Conservation (phyloP, 352 stramenopile species). For the Blastocystis hominis region DNA sequence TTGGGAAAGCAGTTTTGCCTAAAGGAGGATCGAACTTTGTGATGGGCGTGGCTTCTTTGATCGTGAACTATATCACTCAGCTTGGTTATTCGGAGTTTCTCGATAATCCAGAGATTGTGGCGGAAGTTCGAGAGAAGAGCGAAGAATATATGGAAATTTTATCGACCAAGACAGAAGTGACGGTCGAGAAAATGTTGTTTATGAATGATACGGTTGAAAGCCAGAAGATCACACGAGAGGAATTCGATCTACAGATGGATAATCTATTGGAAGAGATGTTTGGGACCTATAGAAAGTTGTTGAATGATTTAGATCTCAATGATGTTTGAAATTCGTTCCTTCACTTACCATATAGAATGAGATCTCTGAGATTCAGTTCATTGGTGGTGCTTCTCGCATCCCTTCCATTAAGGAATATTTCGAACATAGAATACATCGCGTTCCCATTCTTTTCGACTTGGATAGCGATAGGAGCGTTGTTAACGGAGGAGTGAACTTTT, state of each 20-base stretch:
- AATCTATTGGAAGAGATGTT: not conserved
- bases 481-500: not conserved
- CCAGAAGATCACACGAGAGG: not conserved
- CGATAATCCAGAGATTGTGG: not conserved
- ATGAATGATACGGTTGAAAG: not conserved
- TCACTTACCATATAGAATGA: not conserved
- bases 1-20: not conserved
- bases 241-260: not conserved
- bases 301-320: not conserved
- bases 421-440: not conserved
- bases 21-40: not conserved
- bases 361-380: conserved; percentile 10
- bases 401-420: not conserved
- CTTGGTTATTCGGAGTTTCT: not conserved
- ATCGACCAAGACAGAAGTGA: not conserved
- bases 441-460: not conserved
- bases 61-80: not conserved
- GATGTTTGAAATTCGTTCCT: not conserved
- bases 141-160: conserved; percentile 27
- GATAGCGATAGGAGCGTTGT: conserved; percentile 1
- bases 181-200: not conserved
- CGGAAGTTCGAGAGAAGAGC: not conserved
- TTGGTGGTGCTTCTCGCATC: conserved; percentile 15
- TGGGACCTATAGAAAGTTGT: not conserved
- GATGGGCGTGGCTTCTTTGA: not conserved